Percentiles rank a stretch among this genome's conserved stretches.
Conservation (phyloP, 371 early-diverging fungal genomes). For the Gilbertella persicaria region DNA sequence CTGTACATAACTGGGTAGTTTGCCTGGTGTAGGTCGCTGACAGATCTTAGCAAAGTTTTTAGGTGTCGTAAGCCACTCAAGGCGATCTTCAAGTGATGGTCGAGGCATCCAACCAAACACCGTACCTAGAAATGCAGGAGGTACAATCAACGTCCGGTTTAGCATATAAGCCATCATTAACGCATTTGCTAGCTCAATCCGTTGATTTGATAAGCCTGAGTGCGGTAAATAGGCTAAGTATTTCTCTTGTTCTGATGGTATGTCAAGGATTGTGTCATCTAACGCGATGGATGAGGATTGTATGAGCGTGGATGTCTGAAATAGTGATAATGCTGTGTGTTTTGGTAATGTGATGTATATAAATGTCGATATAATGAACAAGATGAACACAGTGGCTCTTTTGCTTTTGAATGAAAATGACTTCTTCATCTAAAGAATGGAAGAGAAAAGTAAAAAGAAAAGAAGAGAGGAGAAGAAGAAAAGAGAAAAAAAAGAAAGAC, state of each 20-base stretch:
- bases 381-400: not conserved
- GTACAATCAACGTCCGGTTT: constrained; percentile 60
- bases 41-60: constrained; percentile 28
- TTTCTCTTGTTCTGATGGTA: constrained; percentile 6
- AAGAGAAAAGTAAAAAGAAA: not conserved
- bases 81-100: constrained; percentile 16
- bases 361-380: not conserved
- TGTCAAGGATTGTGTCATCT: not conserved
- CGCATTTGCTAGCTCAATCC: constrained; percentile 59
- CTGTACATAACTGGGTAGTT: constrained; percentile 21
- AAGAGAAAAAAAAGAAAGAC: not conserved
- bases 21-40: constrained; percentile 22
- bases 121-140: constrained; percentile 51
- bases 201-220: constrained; percentile 60
- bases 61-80: constrained; percentile 37
- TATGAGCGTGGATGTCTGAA: not conserved
- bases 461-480: not conserved
- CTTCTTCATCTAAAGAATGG: not conserved
- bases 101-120: constrained; percentile 42
- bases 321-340: not conserved
- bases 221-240: constrained; percentile 62
- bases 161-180: constrained; percentile 50
- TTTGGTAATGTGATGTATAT: not conserved
- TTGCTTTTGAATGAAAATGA: not conserved
- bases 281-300: not conserved